A percentile compares a stretch with the other conserved stretches of the same genome.
These are phyloP conservation scores for Irineochytrium annulatum DNA, from an alignment of 192 early-diverging fungal genomes.

Conservation along the genomic window DNA sequence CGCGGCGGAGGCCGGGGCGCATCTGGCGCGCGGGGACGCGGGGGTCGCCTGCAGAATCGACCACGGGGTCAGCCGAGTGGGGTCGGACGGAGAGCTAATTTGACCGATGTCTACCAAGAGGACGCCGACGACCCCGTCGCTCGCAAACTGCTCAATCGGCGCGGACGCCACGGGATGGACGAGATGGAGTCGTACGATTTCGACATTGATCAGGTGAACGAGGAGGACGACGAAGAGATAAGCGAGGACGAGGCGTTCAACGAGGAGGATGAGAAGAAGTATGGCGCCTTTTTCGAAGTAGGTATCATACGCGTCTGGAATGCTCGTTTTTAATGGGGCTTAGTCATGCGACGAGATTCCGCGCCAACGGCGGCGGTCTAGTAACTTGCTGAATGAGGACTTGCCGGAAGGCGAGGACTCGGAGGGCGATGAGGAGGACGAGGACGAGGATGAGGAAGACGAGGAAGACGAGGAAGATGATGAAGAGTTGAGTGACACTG, in stretches of 20 bases:
- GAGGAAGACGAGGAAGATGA: slow-evolving; percentile 27
- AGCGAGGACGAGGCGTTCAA: slow-evolving; percentile 89
- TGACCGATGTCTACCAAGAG: too few species aligned
- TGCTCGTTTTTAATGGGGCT: not conserved
- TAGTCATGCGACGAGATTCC: slow-evolving; percentile 10
- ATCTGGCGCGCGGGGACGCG: too few species aligned
- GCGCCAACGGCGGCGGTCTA: slow-evolving; percentile 12
- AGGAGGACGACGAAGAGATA: slow-evolving; percentile 93
- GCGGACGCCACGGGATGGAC: too few species aligned
- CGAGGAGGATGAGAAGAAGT: slow-evolving; percentile 77
- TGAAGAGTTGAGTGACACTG: not conserved
- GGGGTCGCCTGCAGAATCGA: too few species aligned
- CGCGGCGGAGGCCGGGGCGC: too few species aligned
- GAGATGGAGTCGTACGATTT: too few species aligned
- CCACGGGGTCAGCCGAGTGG: too few species aligned
- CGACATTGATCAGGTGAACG: slow-evolving; percentile 69
- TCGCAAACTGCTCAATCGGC: too few species aligned
- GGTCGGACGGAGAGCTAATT: too few species aligned
- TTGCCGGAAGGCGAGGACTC: slow-evolving; percentile 28
- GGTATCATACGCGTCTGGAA: slow-evolving; percentile 9
- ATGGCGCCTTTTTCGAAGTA: slow-evolving; percentile 51
- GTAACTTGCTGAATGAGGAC: slow-evolving; percentile 36
- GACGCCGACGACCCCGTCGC: too few species aligned
- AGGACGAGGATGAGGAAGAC: slow-evolving; percentile 28
- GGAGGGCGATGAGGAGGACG: slow-evolving; percentile 35